phyloP scores from a whole-genome alignment of 257 asterid species.

The Nicotiana paniculata region DNA sequence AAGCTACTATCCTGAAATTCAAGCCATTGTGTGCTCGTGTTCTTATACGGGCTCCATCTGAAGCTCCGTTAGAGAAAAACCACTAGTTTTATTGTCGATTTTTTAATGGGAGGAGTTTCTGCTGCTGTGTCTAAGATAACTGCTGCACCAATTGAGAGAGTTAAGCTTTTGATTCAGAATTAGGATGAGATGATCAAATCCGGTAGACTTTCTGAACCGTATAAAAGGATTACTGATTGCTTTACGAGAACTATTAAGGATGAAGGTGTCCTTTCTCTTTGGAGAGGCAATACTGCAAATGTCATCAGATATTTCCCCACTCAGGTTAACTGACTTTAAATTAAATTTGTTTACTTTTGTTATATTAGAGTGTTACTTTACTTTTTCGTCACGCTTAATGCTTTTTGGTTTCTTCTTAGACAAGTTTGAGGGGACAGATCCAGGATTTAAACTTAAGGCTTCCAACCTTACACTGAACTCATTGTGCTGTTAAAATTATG shows the following conservation, averaged over 20 bases:
- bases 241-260: constrained; percentile 20
- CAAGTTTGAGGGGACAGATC: not conserved
- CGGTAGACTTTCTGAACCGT: constrained; percentile 15
- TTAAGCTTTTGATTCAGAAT: constrained; percentile 22
- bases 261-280: constrained; percentile 21
- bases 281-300: constrained; percentile 23
- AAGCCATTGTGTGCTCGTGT: not conserved
- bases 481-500: too few relatives aligned
- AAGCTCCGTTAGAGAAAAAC: constrained; percentile 7
- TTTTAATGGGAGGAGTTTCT: constrained; percentile 30
- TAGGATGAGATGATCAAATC: constrained; percentile 26
- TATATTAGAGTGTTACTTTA: not conserved
- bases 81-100: constrained; percentile 8
- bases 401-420: not conserved
- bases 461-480: too few relatives aligned
- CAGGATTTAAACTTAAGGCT: too few relatives aligned
- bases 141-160: constrained; percentile 20
- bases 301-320: constrained; percentile 20
- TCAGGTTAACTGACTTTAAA: constrained; percentile 10
- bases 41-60: constrained; percentile 8
- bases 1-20: not conserved
- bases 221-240: constrained; percentile 23
- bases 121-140: constrained; percentile 15
- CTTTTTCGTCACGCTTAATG: not conserved
- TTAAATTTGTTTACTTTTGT: not conserved